phyloP scores from a whole-genome alignment of 768 basidiomycete genomes.

The Collybiopsis luxurians region DNA sequence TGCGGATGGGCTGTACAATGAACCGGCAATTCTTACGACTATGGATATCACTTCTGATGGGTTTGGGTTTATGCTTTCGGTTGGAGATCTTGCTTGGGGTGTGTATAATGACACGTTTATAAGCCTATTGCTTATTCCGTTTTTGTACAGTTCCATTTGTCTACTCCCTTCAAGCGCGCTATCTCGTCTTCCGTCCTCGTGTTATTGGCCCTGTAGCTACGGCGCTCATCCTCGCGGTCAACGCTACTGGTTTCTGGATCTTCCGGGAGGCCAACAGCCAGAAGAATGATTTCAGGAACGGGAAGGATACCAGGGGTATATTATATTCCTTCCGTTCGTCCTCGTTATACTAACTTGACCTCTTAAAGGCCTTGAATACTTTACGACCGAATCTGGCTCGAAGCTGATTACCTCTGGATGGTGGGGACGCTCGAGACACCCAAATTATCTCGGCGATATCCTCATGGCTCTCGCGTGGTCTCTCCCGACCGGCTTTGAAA shows the following conservation, averaged over 20 bases:
- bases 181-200: conserved; percentile 85
- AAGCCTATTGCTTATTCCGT: too few relatives aligned
- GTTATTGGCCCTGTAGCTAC: conserved; percentile 67
- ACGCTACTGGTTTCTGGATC: conserved; percentile 82
- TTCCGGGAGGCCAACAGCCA: conserved; percentile 88
- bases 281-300: conserved; percentile 95
- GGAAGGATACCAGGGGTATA: conserved; percentile 86
- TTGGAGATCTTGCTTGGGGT: conserved; percentile 88
- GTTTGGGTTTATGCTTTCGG: conserved; percentile 96
- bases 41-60: conserved; percentile 99
- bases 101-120: background rate
- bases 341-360: background rate
- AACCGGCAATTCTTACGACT: conserved; percentile 88
- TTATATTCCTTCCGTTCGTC: background rate
- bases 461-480: conserved; percentile 94
- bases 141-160: conserved; percentile 70
- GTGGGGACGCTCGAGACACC: conserved; percentile 96
- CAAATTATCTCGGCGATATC: conserved; percentile 87
- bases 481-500: conserved; percentile 85
- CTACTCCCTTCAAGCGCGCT: conserved; percentile 92
- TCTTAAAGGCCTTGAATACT: conserved; percentile 64
- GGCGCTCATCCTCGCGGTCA: conserved; percentile 57
- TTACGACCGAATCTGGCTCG: conserved; percentile 81
- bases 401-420: conserved; percentile 94
- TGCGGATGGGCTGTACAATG: conserved; percentile 83